These are phyloP conservation scores for Whalleya microplaca DNA, from an alignment of 2,329 filamentous ascomycete species.

Conservation along the genomic window DNA sequence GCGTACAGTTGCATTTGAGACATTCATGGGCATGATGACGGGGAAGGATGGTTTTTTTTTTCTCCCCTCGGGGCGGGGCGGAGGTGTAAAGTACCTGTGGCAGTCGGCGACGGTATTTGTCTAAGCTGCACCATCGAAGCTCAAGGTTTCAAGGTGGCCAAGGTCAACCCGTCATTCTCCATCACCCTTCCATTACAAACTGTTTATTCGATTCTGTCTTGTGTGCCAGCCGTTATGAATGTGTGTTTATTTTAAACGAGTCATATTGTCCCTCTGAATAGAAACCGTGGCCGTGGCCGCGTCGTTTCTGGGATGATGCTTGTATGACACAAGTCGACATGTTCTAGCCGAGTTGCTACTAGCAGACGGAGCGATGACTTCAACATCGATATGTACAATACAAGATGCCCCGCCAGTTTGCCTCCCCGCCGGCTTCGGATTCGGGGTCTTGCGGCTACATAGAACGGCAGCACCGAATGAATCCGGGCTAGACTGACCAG, in stretches of 20 bases:
- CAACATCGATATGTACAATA: background rate
- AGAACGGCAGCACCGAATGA: constrained; percentile 2
- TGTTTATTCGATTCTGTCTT: too few relatives aligned
- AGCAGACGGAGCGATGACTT: constrained; percentile 2
- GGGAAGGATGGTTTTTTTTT: constrained; percentile 13
- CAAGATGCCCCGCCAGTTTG: constrained; percentile 14
- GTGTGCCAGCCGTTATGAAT: background rate
- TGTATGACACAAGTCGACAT: constrained; percentile 8
- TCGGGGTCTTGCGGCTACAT: constrained; percentile 1
- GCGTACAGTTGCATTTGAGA: constrained; percentile 32
- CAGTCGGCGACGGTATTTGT: constrained; percentile 5
- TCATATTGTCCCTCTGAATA: background rate
- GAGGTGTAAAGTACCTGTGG: constrained; percentile 17
- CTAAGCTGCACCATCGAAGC: background rate
- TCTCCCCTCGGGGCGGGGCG: too few relatives aligned
- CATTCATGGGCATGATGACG: constrained; percentile 31
- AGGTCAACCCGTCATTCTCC: too few relatives aligned
- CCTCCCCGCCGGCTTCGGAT: constrained; percentile 4
- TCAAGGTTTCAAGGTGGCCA: too few relatives aligned
- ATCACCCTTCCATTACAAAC: too few relatives aligned
- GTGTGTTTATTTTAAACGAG: background rate
- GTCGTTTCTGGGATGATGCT: constrained; percentile 10
- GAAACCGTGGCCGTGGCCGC: background rate
- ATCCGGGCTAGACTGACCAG: too few relatives aligned
- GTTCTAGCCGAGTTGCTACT: background rate